Evolutionary conservation across 148 eudicot species (phyloP), one percentile per base, ranked within the genome.

Genomic region (Chenopodium berlandieri): DNA sequence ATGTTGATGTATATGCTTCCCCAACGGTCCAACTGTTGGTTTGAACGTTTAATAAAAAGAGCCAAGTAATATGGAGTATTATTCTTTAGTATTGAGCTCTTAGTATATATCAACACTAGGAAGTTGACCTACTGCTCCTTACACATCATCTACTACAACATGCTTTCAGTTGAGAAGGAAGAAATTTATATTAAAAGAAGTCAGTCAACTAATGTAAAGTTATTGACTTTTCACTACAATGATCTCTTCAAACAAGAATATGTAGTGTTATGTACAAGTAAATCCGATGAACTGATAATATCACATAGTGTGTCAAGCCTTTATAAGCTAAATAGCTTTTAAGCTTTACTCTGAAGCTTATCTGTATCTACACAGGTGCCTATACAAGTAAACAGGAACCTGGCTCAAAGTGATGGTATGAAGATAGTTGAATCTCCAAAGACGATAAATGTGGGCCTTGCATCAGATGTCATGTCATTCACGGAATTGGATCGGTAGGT

Each of bases 391-490:
- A 94, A 94, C 91, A 96, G 88, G 84, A 79, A 81, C 79, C 87
- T 96, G 91, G 98, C 92, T 70, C 89, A 90, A 67, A 94, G 88
- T 81, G 98, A 96, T 89, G 99, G 99, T 27, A 92, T 96, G 93
- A 92, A 86, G 85, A 86, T 94, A 70, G 79, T 94, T 84, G 98
- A 94, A 81, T 79, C 92, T 84, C 83, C 87, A 22, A 92, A 88
- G 87, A 79, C 82, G 25, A 25, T 83, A 25, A 60, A 78, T 27
- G 86, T 82, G 37, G 82, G 86, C 69, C 79, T 88, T 82, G 84
- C 87, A 54, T 81, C 95, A 76, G 94, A 94, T 84, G 91, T 90
- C 78, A 77, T 88, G 27, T 84, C 82, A 52, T 89, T 86, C 60
- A 85, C 97, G 31, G 93, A 96, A 78, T 75, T 91, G 77, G 99